phyloP scores from a whole-genome alignment of 129 eudicot genomes.

The Flaveria robusta region DNA sequence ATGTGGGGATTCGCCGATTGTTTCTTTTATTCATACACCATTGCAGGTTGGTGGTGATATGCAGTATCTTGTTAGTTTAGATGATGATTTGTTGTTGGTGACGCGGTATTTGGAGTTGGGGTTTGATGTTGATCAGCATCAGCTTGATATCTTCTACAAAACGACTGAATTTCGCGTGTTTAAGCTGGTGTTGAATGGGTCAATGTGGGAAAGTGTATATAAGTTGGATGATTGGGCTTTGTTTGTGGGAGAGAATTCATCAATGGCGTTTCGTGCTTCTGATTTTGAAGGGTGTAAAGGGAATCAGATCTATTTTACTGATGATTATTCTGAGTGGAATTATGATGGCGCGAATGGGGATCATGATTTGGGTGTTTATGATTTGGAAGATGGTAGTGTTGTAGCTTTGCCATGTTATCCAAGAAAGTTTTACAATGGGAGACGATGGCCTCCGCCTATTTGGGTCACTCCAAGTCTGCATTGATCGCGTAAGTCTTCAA shows the following conservation, averaged over 20 bases:
- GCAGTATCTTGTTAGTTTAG: conserved; percentile 65
- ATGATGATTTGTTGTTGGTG: conserved; percentile 58
- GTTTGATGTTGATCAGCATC: conserved; percentile 44
- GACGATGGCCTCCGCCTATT: conserved; percentile 66
- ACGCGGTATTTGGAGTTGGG: conserved; percentile 62
- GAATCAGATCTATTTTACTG: conserved; percentile 67
- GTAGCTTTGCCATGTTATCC: conserved; percentile 65
- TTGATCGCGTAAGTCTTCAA: conserved; percentile 40
- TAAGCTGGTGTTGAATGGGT: conserved; percentile 42
- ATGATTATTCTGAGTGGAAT: conserved; percentile 72
- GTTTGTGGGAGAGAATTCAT: conserved; percentile 79
- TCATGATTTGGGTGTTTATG: conserved; percentile 79
- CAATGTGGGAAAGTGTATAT: conserved; percentile 51
- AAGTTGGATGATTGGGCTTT: conserved; percentile 52
- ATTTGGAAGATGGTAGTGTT: conserved; percentile 62
- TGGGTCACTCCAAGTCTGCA: conserved; percentile 78
- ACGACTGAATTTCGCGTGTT: conserved; percentile 62
- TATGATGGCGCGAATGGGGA: conserved; percentile 59
- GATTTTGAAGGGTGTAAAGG: conserved; percentile 67
- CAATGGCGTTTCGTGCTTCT: conserved; percentile 54
- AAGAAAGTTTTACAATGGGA: conserved; percentile 41
- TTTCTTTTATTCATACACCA: conserved; percentile 38
- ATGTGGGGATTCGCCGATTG: conserved; percentile 32
- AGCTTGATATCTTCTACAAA: conserved; percentile 45
- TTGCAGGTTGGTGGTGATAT: conserved; percentile 62